Evolutionary conservation across 345 rosid species (phyloP).

Genomic region (Stellera chamaejasme): DNA sequence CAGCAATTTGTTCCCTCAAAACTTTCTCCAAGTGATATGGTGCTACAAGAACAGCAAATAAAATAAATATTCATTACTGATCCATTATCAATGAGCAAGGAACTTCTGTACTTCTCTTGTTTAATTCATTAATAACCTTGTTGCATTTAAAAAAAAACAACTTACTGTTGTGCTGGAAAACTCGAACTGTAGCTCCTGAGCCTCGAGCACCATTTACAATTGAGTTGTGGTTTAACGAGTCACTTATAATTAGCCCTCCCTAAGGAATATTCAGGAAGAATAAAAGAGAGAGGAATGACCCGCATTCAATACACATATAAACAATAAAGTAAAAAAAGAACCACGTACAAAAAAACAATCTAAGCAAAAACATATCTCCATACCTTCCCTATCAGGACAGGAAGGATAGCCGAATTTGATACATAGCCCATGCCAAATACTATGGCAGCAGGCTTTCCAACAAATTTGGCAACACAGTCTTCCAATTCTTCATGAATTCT

Average conservation of each 20-base stretch:
- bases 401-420: constrained; percentile 83
- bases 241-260: constrained; percentile 92
- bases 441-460: constrained; percentile 85
- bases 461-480: constrained; percentile 72
- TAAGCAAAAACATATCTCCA: constrained; percentile 6
- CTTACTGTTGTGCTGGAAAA: constrained; percentile 93
- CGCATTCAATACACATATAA: not conserved
- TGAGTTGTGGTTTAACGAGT: constrained; percentile 93
- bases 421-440: constrained; percentile 91
- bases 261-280: constrained; percentile 15
- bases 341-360: not conserved
- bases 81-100: not conserved
- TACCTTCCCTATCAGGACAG: constrained; percentile 85
- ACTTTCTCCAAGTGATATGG: constrained; percentile 94
- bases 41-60: constrained; percentile 34
- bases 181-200: constrained; percentile 90
- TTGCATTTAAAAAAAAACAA: not conserved
- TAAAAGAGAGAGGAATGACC: constrained; percentile 4
- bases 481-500: constrained; percentile 71
- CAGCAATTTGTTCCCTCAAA: constrained; percentile 85
- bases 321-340: constrained; percentile 1
- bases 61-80: constrained; percentile 3
- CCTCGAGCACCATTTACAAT: constrained; percentile 97
- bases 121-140: too few species aligned
- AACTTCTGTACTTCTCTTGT: not conserved